Evolutionary conservation across 1,284 basidiomycete species (phyloP), one percentile per base, ranked within the genome.

Genomic region (Pterulicium gracile): DNA sequence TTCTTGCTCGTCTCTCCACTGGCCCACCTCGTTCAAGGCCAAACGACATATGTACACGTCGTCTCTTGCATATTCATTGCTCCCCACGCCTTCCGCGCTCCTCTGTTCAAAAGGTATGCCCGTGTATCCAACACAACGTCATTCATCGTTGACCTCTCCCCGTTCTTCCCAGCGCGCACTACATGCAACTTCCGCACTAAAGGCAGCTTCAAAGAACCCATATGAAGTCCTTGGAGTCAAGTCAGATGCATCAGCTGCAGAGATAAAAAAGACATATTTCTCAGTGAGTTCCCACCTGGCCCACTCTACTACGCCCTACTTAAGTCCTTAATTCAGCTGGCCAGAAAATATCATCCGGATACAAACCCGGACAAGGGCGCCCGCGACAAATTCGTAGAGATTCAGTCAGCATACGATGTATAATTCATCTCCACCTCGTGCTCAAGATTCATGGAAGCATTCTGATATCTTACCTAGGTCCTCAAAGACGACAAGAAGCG

Each of bases 201-300:
- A 59, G 48, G 81, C 80, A 1, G 58, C 64, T 4, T 61, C 77
- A n/a, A 96, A 92, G 63, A 84, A 93, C 61, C 96, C 96, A 0
- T 99, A 99, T 63, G 66, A 87, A 40, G 84, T 90, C 15, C 69
- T 99, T 5, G 95, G 95, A 21, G 87, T 98, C 12, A 77, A 76
- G 55, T 81, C 82, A 57, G 90, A 94, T 62, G 88, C 95, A 41
- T 75, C 80, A 20, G 62, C 81, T 15, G 79, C 84, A 39, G 93
- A 98, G 55, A 97, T 99, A 59, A 99, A 99, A 76, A 95, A 96
- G 65, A 77, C 79, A 1, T 99, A 98, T 65, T 99, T 98, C 63
- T 75, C 83, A 56, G 94, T 94, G 60, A 58, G 82, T 61, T 50
- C 22, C 27, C 7, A 47, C 48, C 35, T 41, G 35, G 14, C 24